Evolutionary conservation across 331 rosid species (phyloP).

Genomic region (Rosa hybrid): DNA sequence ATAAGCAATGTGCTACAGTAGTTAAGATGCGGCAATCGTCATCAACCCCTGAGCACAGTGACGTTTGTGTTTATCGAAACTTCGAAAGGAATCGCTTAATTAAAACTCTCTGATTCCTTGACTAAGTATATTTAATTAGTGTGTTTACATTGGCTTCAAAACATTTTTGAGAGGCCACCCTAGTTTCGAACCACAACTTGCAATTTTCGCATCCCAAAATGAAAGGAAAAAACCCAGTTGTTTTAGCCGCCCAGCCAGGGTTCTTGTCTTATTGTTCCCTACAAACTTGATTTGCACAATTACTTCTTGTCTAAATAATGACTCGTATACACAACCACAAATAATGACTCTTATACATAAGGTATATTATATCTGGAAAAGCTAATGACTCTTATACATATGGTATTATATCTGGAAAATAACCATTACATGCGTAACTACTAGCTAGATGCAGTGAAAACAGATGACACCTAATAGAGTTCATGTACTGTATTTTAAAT

Average conservation of each 20-base stretch:
- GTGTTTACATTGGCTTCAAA: slow-evolving; percentile 2
- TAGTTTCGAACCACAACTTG: slow-evolving; percentile 12
- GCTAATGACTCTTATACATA: too few relatives aligned
- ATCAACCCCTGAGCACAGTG: slow-evolving; percentile 33
- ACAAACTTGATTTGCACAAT: not conserved
- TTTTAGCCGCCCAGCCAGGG: slow-evolving; percentile 29
- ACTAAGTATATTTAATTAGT: not conserved
- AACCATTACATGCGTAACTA: too few relatives aligned
- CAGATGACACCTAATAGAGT: too few relatives aligned
- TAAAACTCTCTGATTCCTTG: not conserved
- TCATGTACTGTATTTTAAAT: too few relatives aligned
- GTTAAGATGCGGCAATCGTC: slow-evolving; percentile 29
- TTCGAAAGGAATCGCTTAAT: slow-evolving; percentile 12
- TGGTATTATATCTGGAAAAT: not conserved
- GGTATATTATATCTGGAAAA: not conserved
- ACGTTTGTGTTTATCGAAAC: slow-evolving; percentile 29
- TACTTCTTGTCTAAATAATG: not conserved
- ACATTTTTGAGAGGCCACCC: not conserved
- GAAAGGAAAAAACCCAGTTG: slow-evolving; percentile 17
- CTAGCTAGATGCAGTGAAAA: too few relatives aligned
- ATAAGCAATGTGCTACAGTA: not conserved
- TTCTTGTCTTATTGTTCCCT: slow-evolving; percentile 18
- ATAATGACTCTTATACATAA: too few relatives aligned
- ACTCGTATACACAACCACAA: not conserved
- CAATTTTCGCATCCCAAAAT: slow-evolving; percentile 28